Evolutionary conservation across 1,284 basidiomycete genomes (phyloP).

Genomic region (Apiotrichum veenhuisii): DNA sequence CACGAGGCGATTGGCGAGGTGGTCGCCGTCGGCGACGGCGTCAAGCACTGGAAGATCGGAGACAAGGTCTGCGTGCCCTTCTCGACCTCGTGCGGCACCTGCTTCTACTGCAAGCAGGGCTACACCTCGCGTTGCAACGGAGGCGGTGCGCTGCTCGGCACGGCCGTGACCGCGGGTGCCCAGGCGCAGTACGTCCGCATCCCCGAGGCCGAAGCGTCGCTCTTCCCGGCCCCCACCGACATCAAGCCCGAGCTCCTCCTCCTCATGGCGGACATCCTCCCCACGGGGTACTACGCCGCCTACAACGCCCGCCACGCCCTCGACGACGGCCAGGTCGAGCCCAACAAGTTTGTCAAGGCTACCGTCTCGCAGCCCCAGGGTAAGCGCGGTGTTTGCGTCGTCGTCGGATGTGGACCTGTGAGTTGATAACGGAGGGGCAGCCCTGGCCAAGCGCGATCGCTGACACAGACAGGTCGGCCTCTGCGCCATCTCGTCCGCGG

Average conservation of each 20-base stretch:
- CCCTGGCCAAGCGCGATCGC: background rate
- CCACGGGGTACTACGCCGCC: slow-evolving; percentile 51
- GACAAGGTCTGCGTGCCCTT: slow-evolving; percentile 85
- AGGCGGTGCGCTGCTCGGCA: slow-evolving; percentile 42
- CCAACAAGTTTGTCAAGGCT: slow-evolving; percentile 1
- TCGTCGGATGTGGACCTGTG: slow-evolving; percentile 52
- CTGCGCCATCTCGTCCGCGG: slow-evolving; percentile 49
- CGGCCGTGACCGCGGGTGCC: slow-evolving; percentile 66
- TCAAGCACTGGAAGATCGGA: slow-evolving; percentile 64
- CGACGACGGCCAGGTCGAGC: slow-evolving; percentile 24
- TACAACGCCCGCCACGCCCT: slow-evolving; percentile 44
- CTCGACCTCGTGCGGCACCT: slow-evolving; percentile 65
- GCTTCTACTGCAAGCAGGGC: slow-evolving; percentile 63
- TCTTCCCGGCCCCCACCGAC: slow-evolving; percentile 46
- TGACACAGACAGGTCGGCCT: slow-evolving; percentile 29
- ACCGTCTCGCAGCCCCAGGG: slow-evolving; percentile 15
- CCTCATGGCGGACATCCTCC: slow-evolving; percentile 51
- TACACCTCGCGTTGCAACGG: slow-evolving; percentile 69
- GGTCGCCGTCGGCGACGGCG: slow-evolving; percentile 65
- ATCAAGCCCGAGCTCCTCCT: slow-evolving; percentile 47
- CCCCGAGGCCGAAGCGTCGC: slow-evolving; percentile 53
- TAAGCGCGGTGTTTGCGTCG: slow-evolving; percentile 41
- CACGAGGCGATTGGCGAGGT: slow-evolving; percentile 83
- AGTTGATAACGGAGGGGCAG: background rate
- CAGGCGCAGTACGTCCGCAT: slow-evolving; percentile 84